A percentile compares a stretch with the other conserved stretches of the same genome.
Conservation (phyloP, 495 filamentous ascomycete genomes). For the Recurvomyces mirabilis region DNA sequence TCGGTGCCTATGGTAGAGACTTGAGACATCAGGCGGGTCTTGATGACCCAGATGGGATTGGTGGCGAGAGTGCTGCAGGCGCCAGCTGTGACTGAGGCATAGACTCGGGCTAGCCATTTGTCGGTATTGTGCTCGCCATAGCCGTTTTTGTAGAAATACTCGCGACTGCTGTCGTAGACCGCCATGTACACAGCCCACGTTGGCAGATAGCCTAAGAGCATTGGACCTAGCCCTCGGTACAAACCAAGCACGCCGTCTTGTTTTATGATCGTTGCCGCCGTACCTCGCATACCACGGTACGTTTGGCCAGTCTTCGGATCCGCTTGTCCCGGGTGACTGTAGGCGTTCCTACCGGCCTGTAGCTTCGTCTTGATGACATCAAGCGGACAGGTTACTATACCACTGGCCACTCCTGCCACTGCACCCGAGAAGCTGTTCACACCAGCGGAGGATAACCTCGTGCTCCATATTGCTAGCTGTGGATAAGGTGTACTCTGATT, state of each 20-base stretch:
- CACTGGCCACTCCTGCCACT: conserved; percentile 77
- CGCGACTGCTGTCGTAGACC: conserved; percentile 81
- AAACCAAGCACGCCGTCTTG: conserved; percentile 84
- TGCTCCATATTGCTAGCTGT: conserved; percentile 43
- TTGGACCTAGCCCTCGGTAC: conserved; percentile 87
- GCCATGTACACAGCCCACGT: conserved; percentile 98
- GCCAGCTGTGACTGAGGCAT: conserved; percentile 79
- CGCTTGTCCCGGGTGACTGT: conserved; percentile 31
- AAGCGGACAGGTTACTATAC: conserved; percentile 89
- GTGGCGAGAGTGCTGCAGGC: conserved; percentile 87
- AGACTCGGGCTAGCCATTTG: conserved; percentile 50
- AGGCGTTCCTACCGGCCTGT: conserved; percentile 55
- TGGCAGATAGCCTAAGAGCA: conserved; percentile 87
- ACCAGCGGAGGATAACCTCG: conserved; percentile 39
- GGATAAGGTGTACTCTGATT: conserved; percentile 32
- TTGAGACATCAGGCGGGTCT: conserved; percentile 95
- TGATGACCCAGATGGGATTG: conserved; percentile 99
- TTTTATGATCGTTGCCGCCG: conserved; percentile 67
- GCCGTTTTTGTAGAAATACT: conserved; percentile 44
- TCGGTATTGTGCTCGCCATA: conserved; percentile 33
- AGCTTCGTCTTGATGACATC: conserved; percentile 99
- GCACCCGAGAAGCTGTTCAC: conserved; percentile 69
- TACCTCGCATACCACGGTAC: conserved; percentile 80
- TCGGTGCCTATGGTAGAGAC: conserved; percentile 38
- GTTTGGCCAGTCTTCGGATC: conserved; percentile 40